Evolutionary conservation across 345 rosid genomes (phyloP).

Genomic region (Eucalyptus paniculata): DNA sequence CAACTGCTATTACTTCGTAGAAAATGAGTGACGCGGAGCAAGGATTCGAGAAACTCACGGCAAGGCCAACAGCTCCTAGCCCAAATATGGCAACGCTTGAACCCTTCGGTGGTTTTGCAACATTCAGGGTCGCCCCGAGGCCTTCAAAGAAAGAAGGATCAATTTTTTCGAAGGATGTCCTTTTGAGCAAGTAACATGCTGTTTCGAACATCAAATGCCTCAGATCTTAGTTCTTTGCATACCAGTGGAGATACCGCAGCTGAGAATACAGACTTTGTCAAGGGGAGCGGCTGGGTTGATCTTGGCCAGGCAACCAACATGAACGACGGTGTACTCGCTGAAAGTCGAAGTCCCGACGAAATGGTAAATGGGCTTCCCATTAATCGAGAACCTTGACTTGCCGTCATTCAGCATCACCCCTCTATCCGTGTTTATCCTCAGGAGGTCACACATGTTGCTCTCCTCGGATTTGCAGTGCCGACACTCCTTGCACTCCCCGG

Average conservation of each 20-base stretch:
- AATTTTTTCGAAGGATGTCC: background rate
- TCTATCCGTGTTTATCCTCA: conserved; percentile 10
- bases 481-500: conserved; percentile 30
- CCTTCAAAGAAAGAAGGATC: background rate
- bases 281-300: conserved; percentile 18
- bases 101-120: conserved; percentile 22
- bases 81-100: conserved; percentile 20
- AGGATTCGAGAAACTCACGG: background rate
- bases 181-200: background rate
- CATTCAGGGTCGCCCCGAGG: conserved; percentile 27
- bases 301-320: conserved; percentile 20
- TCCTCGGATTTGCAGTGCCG: conserved; percentile 19
- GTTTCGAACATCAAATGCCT: background rate
- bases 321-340: conserved; percentile 20
- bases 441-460: conserved; percentile 29
- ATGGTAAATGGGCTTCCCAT: conserved; percentile 12
- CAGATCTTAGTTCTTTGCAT: background rate
- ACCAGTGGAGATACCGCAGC: conserved; percentile 30
- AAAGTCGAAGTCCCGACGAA: conserved; percentile 24
- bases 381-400: conserved; percentile 12
- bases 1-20: background rate
- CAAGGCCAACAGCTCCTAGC: conserved; percentile 31
- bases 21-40: background rate
- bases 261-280: conserved; percentile 29
- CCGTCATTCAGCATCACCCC: conserved; percentile 25